Base-by-base conservation (phyloP, 306 rosid genomes). In the Macrotyloma uniflorum region DNA sequence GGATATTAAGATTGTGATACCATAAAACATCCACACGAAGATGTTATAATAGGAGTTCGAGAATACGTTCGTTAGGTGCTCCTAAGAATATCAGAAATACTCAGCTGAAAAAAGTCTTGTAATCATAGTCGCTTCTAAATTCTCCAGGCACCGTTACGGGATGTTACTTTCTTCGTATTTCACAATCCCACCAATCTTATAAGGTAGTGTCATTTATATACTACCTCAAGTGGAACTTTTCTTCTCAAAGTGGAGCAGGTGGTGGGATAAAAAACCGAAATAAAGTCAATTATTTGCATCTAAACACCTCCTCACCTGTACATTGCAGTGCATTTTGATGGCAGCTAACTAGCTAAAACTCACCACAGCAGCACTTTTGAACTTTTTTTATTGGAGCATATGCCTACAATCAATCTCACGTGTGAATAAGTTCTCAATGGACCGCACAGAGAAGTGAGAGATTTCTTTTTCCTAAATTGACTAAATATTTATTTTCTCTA, bases 271-370 rank as follows among this genome's bases (percentile, higher is more conserved):
- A 93, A 53, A 88, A 91, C 23, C 80, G 87, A 88, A 89, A 72
- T 89, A 86, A 22, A 46, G 86, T 81, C 74, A 86, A 80, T 68
- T 86, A 93, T 68, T 85, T 88, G 74, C 90, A 88, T 47, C 28
- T 20, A 62, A 46, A 38, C 50, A 73, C 86, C 82, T 87, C 67
- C 85, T 82, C 83, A 85, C 96, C 54, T 83, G 87, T 20, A 88
- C 86, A 38, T 84, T 88, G 76, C 90, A 86, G 38, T 86, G 91
- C 97, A 89, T 89, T 83, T 85, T 91, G 82, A 89, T 84, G 87
- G 90, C 90, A 0, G 90, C 89, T 35, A 92, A 81, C 83, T 84
- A 26, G 86, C 93, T 86, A 80, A 88, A 91, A 72, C 88, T 46
- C 69, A 86, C 78, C 26, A 87, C 89, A 67, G 85, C 91, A 46